Evolutionary conservation across 768 basidiomycete genomes (phyloP).

Genomic region (Leccinum olivaceopallidum): DNA sequence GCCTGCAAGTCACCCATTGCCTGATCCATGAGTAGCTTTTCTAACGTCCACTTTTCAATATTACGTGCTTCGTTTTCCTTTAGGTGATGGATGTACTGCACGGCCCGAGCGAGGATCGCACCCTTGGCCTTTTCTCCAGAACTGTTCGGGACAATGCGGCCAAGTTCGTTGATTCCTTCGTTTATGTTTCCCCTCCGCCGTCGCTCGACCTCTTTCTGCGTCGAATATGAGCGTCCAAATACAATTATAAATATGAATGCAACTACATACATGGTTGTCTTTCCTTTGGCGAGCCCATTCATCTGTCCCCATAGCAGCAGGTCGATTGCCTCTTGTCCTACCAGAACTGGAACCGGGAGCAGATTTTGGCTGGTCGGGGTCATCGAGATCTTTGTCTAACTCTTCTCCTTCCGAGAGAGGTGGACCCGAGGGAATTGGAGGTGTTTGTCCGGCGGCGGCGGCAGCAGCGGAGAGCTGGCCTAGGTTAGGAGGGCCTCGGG

Average conservation of each 20-base stretch:
- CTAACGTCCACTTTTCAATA: conserved; percentile 92
- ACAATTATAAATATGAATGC: background rate
- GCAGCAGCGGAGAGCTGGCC: conserved; percentile 53
- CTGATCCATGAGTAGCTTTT: conserved; percentile 91
- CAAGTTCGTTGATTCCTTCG: conserved; percentile 92
- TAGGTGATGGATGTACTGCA: conserved; percentile 89
- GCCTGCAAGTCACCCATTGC: conserved; percentile 86
- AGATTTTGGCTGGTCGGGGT: conserved; percentile 24
- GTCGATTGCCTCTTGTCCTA: conserved; percentile 52
- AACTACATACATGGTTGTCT: conserved; percentile 71
- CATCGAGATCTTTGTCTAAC: conserved; percentile 29
- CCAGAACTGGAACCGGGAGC: conserved; percentile 35
- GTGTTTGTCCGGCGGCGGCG: conserved; percentile 47
- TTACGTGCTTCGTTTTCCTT: conserved; percentile 90
- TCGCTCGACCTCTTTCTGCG: conserved; percentile 97
- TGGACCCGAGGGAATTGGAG: conserved; percentile 18
- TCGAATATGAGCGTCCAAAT: conserved; percentile 1
- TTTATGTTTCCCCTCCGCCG: conserved; percentile 94
- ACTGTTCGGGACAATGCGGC: conserved; percentile 83
- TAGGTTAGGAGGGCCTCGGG: conserved; percentile 63
- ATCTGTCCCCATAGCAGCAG: conserved; percentile 66
- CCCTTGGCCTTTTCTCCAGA: conserved; percentile 90
- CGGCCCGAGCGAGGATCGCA: conserved; percentile 83
- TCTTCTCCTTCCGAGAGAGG: conserved; percentile 25
- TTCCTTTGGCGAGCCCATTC: conserved; percentile 82